Percentiles rank a stretch among this genome's conserved stretches.
These are phyloP conservation scores for Euphorbia pulcherrima DNA, from an alignment of 345 rosid genomes.

Conservation along the genomic window DNA sequence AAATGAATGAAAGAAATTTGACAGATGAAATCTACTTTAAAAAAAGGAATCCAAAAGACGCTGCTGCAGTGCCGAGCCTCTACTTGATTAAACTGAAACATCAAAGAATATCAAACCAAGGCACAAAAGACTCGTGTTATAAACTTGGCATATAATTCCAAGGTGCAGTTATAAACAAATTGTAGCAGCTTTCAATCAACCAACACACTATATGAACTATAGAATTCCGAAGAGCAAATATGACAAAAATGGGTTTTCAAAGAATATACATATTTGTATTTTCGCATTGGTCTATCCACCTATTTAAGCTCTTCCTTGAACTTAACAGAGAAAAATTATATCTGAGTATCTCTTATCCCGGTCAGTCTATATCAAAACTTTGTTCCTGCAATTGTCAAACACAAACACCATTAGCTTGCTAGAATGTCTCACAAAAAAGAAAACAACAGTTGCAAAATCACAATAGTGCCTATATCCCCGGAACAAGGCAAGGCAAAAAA, in stretches of 20 bases:
- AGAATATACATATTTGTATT: conserved; percentile 37
- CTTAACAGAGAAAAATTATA: conserved; percentile 4
- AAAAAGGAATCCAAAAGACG: too few species aligned
- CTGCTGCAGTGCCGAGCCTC: neutral
- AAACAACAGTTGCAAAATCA: neutral
- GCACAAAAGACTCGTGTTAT: conserved; percentile 1
- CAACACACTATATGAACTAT: conserved; percentile 14
- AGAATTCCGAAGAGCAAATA: conserved; percentile 18
- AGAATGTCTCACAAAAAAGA: neutral
- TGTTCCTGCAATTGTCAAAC: conserved; percentile 56
- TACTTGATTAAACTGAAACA: neutral
- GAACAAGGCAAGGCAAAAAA: neutral
- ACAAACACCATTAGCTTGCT: conserved; percentile 3
- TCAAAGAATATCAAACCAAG: conserved; percentile 7
- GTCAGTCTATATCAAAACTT: conserved; percentile 71
- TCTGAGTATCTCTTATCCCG: conserved; percentile 20
- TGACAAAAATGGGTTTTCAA: conserved; percentile 26
- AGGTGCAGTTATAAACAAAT: neutral
- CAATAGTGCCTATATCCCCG: neutral
- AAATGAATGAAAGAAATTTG: neutral
- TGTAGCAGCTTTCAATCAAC: neutral
- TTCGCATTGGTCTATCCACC: conserved; percentile 15
- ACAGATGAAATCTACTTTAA: too few species aligned
- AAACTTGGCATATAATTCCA: neutral
- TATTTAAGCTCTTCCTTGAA: conserved; percentile 25